Percentiles rank a stretch among this genome's conserved stretches.
Evolutionary conservation across 179 eudicot genomes (phyloP).

Genomic region (Dionaea muscipula): DNA sequence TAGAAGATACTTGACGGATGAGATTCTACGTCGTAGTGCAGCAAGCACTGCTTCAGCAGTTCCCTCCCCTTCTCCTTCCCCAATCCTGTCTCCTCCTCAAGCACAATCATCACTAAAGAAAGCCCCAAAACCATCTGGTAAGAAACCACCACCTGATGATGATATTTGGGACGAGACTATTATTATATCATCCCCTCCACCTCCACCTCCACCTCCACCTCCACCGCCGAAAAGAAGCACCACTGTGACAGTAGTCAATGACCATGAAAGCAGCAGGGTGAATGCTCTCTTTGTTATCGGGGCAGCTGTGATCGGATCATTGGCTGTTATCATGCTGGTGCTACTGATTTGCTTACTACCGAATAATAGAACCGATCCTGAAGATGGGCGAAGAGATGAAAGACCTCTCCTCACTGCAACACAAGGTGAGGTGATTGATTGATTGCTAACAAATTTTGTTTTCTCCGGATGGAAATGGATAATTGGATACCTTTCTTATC

Average conservation of each 20-base stretch:
- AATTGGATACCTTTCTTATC: neutral
- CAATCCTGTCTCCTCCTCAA: no score
- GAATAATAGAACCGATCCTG: slow-evolving; percentile 9
- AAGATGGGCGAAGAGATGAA: slow-evolving; percentile 32
- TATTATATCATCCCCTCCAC: neutral
- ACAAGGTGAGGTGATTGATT: slow-evolving; percentile 21
- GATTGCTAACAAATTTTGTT: slow-evolving; percentile 10
- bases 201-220: slow-evolving; percentile 2
- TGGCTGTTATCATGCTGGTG: slow-evolving; percentile 24
- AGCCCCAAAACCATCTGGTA: no score
- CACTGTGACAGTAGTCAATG: no score
- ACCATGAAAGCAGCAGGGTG: slow-evolving; percentile 4
- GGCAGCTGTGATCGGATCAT: slow-evolving; percentile 24
- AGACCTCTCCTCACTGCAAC: slow-evolving; percentile 26
- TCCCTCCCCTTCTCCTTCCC: neutral
- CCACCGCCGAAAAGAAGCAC: slow-evolving; percentile 2
- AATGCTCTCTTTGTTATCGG: slow-evolving; percentile 12
- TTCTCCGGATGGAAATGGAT: neutral
- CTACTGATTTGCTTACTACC: slow-evolving; percentile 26
- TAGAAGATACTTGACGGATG: slow-evolving; percentile 30
- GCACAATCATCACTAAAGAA: no score
- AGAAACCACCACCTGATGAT: no score
- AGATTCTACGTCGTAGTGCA: slow-evolving; percentile 5
- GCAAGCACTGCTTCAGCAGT: neutral
- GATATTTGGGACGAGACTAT: no score